These are phyloP conservation scores for Guadua angustifolia DNA, from an alignment of 176 grass and related monocot species.

Conservation along the genomic window DNA sequence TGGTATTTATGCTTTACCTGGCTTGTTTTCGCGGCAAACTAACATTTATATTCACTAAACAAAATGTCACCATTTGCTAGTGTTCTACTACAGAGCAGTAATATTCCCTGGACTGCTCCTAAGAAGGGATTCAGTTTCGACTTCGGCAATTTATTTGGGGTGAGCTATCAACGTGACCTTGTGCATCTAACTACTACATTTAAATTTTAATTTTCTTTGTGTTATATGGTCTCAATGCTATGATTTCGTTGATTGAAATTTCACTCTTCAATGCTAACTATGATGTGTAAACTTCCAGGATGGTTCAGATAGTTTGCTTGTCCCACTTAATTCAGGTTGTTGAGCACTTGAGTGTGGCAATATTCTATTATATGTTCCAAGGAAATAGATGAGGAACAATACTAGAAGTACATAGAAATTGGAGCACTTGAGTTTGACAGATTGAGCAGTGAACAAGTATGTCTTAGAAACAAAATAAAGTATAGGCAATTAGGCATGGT, in stretches of 20 bases:
- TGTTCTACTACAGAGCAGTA: slow-evolving; percentile 75
- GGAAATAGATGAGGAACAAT: no score
- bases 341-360: no score
- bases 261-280: slow-evolving; percentile 32
- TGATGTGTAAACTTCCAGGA: slow-evolving; percentile 51
- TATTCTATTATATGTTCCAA: no score
- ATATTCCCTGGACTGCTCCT: slow-evolving; percentile 82
- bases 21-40: slow-evolving; percentile 12
- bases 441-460: no score
- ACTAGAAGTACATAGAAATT: no score
- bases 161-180: slow-evolving; percentile 47
- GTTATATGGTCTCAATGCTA: not conserved
- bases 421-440: no score
- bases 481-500: no score
- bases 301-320: slow-evolving; percentile 64
- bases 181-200: not conserved
- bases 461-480: no score
- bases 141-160: slow-evolving; percentile 70
- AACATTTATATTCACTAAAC: slow-evolving; percentile 34
- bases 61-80: slow-evolving; percentile 48
- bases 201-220: not conserved
- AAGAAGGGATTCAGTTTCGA: slow-evolving; percentile 70
- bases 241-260: not conserved
- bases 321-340: no score
- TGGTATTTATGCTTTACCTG: slow-evolving; percentile 51